Base-by-base conservation (phyloP, 2,329 filamentous ascomycete genomes). In the Sporothrix phasma region DNA sequence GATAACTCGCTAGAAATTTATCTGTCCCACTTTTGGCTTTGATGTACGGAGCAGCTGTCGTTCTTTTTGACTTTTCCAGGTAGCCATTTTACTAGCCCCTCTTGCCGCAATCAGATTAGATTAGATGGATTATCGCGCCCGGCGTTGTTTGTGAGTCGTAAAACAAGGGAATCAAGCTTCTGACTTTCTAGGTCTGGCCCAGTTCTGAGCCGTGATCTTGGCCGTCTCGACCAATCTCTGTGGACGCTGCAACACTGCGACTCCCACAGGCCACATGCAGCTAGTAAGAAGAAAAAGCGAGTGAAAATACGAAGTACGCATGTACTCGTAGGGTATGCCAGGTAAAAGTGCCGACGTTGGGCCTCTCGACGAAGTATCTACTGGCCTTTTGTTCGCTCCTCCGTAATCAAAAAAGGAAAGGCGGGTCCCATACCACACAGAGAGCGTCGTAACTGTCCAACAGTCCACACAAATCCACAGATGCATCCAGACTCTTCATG, bases 51-150 rank as follows among this genome's bases (percentile, higher is more conserved):
- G n/a, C n/a, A n/a, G 2, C 24, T 22, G 6, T 53, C 22, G 17
- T 58, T 13, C 34, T 49, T 34, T 51, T 29, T 17, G 7, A 6
- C 39, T 41, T 51, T 39, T 62, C 24, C 37, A 10, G 11, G 26
- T 46, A 24, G 11, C n/a, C 39, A 5, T 29, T 26, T 29, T 45
- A 41, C 41, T 59, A 15, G 31, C 19, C 24, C 34, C 39, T 47
- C 56, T 51, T 59, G 29, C 58, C 37, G n/a, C 41, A 53, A 67
- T 67, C 66, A 61, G 66, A 67, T 67, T 67, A 67, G 66, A 67
- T 67, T 67, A 67, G 66, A 67, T 67, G 29, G 26, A 51, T 43
- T 45, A n/a, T 37, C 37, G 46, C 54, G 19, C 2, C 59, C 34
- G 59, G 43, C 45, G 43, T 26, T 6, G 31, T 34, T 24, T 46